A percentile compares a stretch with the other conserved stretches of the same genome.
Evolutionary conservation across 2,329 filamentous ascomycete species (phyloP).

Genomic region (Paracamarosporium sp.): DNA sequence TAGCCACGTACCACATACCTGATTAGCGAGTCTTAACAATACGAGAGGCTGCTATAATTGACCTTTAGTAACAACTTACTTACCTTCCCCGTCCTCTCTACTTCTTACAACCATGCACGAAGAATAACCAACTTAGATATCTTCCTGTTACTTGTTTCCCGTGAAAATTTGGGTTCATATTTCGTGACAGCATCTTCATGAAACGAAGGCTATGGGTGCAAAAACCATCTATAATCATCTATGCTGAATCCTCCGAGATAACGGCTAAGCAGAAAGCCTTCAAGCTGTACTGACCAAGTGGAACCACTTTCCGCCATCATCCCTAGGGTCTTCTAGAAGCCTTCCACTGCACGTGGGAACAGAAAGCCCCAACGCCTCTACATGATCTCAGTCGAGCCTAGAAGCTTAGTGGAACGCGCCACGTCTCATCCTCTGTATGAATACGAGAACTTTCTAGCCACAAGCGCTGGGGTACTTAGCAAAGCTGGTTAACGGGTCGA

Average conservation of each 20-base stretch:
- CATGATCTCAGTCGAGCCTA: neutral
- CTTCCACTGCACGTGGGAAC: neutral
- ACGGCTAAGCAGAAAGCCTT: neutral
- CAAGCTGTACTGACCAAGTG: neutral
- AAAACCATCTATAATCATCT: neutral
- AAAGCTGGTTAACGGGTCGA: neutral
- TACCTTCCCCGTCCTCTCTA: too few relatives aligned
- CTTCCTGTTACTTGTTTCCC: too few relatives aligned
- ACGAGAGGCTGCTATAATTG: too few relatives aligned
- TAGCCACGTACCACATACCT: too few relatives aligned
- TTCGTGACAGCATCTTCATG: neutral
- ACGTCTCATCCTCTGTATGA: neutral
- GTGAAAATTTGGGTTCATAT: neutral
- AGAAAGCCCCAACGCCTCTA: neutral
- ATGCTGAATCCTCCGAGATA: neutral
- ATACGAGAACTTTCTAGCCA: neutral
- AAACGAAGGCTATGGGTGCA: too few relatives aligned
- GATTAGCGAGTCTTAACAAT: too few relatives aligned
- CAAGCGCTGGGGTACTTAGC: neutral
- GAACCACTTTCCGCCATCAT: neutral
- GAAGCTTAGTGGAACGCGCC: neutral
- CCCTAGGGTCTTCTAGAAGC: neutral
- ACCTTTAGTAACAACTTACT: too few relatives aligned
- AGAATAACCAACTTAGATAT: too few relatives aligned
- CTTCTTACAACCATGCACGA: too few relatives aligned